phyloP scores from a whole-genome alignment of 2,329 filamentous ascomycete species.

The Cladosporium sp. region DNA sequence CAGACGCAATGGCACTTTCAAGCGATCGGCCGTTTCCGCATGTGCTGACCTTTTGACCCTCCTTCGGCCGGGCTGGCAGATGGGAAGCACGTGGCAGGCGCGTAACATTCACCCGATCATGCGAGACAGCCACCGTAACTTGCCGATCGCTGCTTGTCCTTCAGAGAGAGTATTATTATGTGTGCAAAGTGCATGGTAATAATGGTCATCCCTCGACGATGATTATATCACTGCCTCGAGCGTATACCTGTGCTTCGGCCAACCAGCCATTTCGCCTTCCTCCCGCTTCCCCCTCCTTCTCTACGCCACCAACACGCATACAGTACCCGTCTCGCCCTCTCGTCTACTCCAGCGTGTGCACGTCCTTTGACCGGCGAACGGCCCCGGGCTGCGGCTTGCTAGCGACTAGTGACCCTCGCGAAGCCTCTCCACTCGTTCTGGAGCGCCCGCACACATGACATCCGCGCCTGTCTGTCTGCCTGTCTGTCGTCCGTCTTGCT shows the following conservation, averaged over 20 bases:
- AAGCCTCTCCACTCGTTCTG: constrained; percentile 14
- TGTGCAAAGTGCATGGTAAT: background rate
- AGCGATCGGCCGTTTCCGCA: constrained; percentile 2
- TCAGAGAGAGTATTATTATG: too few species aligned
- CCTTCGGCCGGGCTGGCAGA: background rate
- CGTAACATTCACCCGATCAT: background rate
- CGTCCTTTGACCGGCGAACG: background rate
- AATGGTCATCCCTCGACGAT: background rate
- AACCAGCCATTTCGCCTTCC: background rate
- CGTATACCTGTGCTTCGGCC: background rate
- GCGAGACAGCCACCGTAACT: background rate
- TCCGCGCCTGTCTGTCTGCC: background rate
- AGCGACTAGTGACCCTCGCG: constrained; percentile 5
- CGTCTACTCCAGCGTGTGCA: background rate
- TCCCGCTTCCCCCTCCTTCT: background rate
- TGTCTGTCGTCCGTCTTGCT: background rate
- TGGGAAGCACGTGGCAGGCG: background rate
- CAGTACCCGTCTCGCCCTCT: background rate
- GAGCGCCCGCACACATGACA: constrained; percentile 14
- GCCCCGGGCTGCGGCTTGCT: constrained; percentile 4
- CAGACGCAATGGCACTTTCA: background rate
- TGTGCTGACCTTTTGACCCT: background rate
- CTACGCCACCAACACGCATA: constrained; percentile 4
- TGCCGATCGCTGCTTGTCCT: background rate
- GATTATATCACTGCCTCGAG: background rate